These are phyloP conservation scores for Solanum infundibuliforme DNA, from an alignment of 257 asterid species.

Conservation along the genomic window DNA sequence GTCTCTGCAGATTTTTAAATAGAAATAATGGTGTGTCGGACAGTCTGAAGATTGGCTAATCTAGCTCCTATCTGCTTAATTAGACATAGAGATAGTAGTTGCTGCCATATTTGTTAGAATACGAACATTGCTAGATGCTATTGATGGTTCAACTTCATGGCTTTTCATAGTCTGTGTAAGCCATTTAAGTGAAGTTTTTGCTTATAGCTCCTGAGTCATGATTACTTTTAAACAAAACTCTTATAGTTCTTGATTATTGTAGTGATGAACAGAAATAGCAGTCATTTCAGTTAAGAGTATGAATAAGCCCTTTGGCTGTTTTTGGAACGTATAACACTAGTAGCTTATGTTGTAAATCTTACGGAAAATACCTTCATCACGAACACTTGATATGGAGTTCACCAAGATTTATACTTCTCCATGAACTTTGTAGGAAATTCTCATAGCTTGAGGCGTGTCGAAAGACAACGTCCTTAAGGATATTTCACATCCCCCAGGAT, in stretches of 20 bases:
- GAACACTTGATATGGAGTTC: too few relatives aligned
- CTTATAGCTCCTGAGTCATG: not conserved
- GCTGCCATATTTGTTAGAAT: not conserved
- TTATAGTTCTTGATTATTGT: not conserved
- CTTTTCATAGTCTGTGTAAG: not conserved
- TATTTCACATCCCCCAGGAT: too few relatives aligned
- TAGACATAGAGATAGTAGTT: not conserved
- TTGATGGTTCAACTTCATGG: not conserved
- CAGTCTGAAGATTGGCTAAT: not conserved
- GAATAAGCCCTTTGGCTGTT: not conserved
- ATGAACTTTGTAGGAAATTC: too few relatives aligned
- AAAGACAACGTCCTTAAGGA: too few relatives aligned
- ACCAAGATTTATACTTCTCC: too few relatives aligned
- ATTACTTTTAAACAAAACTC: not conserved
- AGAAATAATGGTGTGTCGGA: not conserved
- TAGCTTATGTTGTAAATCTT: not conserved
- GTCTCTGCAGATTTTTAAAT: not conserved
- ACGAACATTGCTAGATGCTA: not conserved
- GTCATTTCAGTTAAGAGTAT: not conserved
- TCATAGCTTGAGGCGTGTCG: too few relatives aligned
- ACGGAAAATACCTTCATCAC: too few relatives aligned
- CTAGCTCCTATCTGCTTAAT: not conserved
- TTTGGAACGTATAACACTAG: not conserved
- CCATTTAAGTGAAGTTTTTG: not conserved
- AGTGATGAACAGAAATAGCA: not conserved